Base-by-base conservation (phyloP, 1,284 basidiomycete species). In the Somion occarium region DNA sequence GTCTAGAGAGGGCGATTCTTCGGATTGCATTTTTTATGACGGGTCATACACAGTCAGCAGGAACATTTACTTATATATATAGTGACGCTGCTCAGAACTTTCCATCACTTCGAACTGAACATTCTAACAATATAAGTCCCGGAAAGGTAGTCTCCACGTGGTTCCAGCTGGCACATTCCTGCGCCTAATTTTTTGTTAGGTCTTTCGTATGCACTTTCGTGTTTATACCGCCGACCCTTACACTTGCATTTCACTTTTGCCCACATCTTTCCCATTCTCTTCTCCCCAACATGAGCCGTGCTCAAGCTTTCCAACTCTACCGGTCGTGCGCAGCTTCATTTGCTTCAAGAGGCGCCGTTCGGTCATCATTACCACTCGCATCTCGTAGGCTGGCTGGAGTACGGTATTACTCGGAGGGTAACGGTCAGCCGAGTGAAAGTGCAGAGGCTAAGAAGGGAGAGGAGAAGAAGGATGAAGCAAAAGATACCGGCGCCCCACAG, bases 251-350 rank as follows among this genome's bases (percentile, higher is more conserved):
- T 23, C 38, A 27, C 51, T 52, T 52, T 51, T 42, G 49, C 46
- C 46, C 37, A 51, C 54, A 48, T 42, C 48, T 49, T 39, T 46
- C 49, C 42, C 53, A 56, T 48, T 50, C 51, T 53, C 48, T 22
- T 46, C 51, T 19, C 37, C 49, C 56, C 54, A 61, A 59, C 52
- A 83, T 83, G 82, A 76, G 68, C 68, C 68, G 75, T 58, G 61
- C 70, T 51, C 70, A 72, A 53, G 73, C 77, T 55, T 69, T 78
- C 64, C 73, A 74, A 50, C 55, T 76, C 49, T 70, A 88, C 65
- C 79, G 80, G 59, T 72, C 80, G 23, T 81, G 77, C 65, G 75
- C 80, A 53, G 68, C 75, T 61, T 74, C 74, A 20, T 59, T 82
- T 58, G 77, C 83, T 44, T n/a, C 47, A 20, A 11, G 37, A 20